Evolutionary conservation across 768 basidiomycete genomes (phyloP).

Genomic region (Podaxis rugospora): DNA sequence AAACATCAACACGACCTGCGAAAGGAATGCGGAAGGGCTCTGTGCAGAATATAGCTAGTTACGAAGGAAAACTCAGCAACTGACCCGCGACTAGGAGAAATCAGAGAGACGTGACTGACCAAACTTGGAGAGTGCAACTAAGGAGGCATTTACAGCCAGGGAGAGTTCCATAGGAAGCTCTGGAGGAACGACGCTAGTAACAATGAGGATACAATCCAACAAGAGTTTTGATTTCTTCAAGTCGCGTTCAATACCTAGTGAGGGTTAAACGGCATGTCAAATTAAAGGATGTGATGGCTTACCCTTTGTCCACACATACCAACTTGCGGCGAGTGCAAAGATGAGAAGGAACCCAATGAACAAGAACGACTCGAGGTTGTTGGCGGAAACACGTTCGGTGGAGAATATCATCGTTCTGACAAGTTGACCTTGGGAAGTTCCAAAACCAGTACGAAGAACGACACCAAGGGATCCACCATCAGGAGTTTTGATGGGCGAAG

Average conservation of each 20-base stretch:
- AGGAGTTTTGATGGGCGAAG: slow-evolving; percentile 60
- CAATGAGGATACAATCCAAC: slow-evolving; percentile 92
- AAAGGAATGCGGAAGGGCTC: slow-evolving; percentile 98
- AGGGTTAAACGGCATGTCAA: neutral
- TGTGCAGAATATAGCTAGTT: slow-evolving; percentile 93
- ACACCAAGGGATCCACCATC: slow-evolving; percentile 91
- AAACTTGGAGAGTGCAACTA: slow-evolving; percentile 90
- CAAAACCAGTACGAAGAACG: slow-evolving; percentile 94
- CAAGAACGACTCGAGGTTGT: slow-evolving; percentile 92
- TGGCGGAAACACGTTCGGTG: slow-evolving; percentile 93
- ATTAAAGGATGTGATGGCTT: slow-evolving; percentile 15
- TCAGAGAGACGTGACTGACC: slow-evolving; percentile 72
- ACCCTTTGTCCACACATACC: slow-evolving; percentile 99
- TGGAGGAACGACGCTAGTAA: slow-evolving; percentile 96
- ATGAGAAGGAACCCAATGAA: slow-evolving; percentile 98
- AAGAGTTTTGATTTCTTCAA: slow-evolving; percentile 94
- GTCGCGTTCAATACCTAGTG: slow-evolving; percentile 79
- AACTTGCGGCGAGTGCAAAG: slow-evolving; percentile 95
- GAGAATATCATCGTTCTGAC: slow-evolving; percentile 99
- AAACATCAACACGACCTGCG: slow-evolving; percentile 95
- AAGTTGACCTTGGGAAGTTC: slow-evolving; percentile 94
- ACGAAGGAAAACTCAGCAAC: neutral
- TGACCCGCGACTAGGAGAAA: neutral
- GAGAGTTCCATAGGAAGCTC: slow-evolving; percentile 98
- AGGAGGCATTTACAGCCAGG: slow-evolving; percentile 90